Conservation (phyloP, 2,329 filamentous ascomycete genomes). For the Microdochium trichocladiopsis region DNA sequence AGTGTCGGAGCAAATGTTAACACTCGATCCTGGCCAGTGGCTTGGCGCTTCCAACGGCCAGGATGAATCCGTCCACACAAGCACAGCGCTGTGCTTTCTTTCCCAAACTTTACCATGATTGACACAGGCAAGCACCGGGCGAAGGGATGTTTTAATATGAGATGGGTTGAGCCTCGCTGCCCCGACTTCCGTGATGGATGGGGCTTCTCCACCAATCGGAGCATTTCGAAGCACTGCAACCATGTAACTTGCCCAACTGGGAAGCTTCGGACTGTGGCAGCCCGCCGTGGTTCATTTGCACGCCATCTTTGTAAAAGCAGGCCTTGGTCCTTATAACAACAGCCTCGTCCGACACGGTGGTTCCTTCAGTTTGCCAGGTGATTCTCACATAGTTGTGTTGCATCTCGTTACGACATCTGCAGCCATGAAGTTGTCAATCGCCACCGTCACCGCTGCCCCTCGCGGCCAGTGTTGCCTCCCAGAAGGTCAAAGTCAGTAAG, state of each 20-base stretch:
- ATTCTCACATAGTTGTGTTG: neutral
- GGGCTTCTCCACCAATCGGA: neutral
- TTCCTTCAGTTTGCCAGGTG: neutral
- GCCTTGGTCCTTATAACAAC: neutral
- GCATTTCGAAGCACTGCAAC: neutral
- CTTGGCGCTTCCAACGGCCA: too few relatives aligned
- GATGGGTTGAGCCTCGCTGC: too few relatives aligned
- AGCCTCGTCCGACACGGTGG: neutral
- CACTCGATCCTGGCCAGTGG: too few relatives aligned
- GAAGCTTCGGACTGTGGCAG: neutral
- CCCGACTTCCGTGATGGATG: neutral
- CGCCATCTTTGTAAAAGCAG: neutral
- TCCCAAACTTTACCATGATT: too few relatives aligned
- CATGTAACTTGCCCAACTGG: neutral
- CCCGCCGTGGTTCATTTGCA: neutral
- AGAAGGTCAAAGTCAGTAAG: slow-evolving; percentile 1
- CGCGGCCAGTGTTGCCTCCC: neutral
- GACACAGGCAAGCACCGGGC: too few relatives aligned
- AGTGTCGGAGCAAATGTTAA: too few relatives aligned
- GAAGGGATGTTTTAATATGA: too few relatives aligned
- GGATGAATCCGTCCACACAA: too few relatives aligned
- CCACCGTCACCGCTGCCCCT: neutral
- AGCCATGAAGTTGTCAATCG: neutral
- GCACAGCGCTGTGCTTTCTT: too few relatives aligned
- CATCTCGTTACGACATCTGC: neutral